Evolutionary conservation across 768 basidiomycete genomes (phyloP).

Genomic region (Wakefieldia striispora): DNA sequence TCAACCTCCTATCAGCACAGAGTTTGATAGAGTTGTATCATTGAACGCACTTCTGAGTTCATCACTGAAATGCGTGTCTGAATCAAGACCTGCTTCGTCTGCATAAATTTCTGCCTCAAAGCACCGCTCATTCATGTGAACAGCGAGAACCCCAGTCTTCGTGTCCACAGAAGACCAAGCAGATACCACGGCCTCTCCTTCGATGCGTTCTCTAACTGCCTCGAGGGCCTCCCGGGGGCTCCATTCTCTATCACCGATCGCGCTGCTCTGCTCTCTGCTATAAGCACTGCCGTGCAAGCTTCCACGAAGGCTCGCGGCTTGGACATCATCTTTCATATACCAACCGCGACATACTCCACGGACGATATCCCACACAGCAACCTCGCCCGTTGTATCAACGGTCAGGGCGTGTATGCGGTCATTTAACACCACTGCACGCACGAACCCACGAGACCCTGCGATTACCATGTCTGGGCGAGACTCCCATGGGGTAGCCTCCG

Average conservation of each 20-base stretch:
- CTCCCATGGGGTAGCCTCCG: slow-evolving; percentile 64
- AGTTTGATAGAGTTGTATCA: background rate
- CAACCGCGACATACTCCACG: slow-evolving; percentile 71
- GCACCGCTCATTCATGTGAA: slow-evolving; percentile 83
- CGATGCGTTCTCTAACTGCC: slow-evolving; percentile 84
- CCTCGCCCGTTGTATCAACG: slow-evolving; percentile 83
- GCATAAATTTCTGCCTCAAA: slow-evolving; percentile 96
- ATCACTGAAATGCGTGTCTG: slow-evolving; percentile 62
- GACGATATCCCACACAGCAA: slow-evolving; percentile 92
- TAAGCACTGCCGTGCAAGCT: slow-evolving; percentile 41
- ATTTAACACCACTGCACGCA: slow-evolving; percentile 79
- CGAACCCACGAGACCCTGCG: slow-evolving; percentile 74
- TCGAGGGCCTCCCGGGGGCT: slow-evolving; percentile 86
- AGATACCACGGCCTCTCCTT: slow-evolving; percentile 85
- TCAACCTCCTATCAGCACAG: slow-evolving; percentile 6
- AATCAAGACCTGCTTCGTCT: slow-evolving; percentile 78
- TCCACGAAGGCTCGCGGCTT: slow-evolving; percentile 49
- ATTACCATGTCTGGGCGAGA: slow-evolving; percentile 67
- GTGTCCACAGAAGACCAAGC: slow-evolving; percentile 91
- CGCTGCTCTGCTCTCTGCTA: slow-evolving; percentile 33
- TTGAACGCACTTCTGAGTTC: slow-evolving; percentile 72
- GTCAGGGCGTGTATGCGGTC: slow-evolving; percentile 89
- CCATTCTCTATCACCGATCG: slow-evolving; percentile 42
- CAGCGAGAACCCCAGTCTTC: slow-evolving; percentile 80
- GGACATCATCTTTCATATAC: slow-evolving; percentile 65